Base-by-base conservation (phyloP, 805 yeast genomes). In the Danielozyma ontarioensis region DNA sequence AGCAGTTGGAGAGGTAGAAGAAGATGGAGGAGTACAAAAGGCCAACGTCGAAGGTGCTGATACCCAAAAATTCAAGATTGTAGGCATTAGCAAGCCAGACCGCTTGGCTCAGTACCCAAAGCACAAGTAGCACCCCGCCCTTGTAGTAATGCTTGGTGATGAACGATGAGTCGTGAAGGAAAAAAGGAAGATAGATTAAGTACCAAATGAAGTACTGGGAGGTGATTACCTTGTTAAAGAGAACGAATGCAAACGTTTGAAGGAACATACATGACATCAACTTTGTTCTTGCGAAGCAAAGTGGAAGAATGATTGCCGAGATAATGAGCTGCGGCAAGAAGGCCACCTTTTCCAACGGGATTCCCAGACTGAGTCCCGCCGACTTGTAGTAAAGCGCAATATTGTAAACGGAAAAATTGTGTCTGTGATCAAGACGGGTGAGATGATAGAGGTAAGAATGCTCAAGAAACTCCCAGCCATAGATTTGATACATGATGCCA, bases 121-220 rank as follows among this genome's bases (percentile, higher is more conserved):
- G 49, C 0, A 53, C 36, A 1, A 76, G 39, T 25, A 73, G 62
- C 0, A 57, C 11, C 0, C 67, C 2, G 1, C 83, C 84, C 31
- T 57, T 51, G 14, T 29, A 30, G 30, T 53, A 53, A 15, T 36
- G 31, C 0, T 34, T 39, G 0, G 53, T 40, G 1, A 60, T 37
- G 1, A 56, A 36, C 2, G 48, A 53, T 0, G 86, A 66, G 6
- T 60, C 51, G 2, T 80, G 64, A 5, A 87, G 53, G 47, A 65
- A 80, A 34, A 84, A 75, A 2, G 98, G 97, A 27, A 90, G 56
- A 43, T 89, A 76, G 11, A 88, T 83, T 46, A 93, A 61, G 50
- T 83, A 93, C 98, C 98, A 93, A 41, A 90, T 76, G 58, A 93
- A 93, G 59, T 93, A 93, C 62, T 93, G 98, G 1, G 96, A 86